Percentiles rank a stretch among this genome's conserved stretches.
These are phyloP conservation scores for Hypoxylon trugodes DNA, from an alignment of 495 filamentous ascomycete genomes.

Conservation along the genomic window DNA sequence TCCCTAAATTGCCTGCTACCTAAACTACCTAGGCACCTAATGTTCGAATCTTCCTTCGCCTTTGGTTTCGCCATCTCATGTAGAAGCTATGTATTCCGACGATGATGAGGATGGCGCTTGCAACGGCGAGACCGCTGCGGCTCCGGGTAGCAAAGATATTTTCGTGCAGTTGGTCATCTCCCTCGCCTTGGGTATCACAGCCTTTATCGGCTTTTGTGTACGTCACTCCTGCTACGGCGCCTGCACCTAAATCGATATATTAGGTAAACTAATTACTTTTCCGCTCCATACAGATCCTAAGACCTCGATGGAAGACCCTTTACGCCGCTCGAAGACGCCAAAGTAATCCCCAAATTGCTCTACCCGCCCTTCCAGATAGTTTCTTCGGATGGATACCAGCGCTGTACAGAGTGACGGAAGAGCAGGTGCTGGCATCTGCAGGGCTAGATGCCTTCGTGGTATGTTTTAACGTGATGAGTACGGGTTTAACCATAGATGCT, in stretches of 20 bases:
- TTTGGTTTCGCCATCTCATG: constrained; percentile 2
- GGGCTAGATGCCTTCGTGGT: constrained; percentile 96
- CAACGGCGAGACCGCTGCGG: constrained; percentile 43
- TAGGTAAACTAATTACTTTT: constrained; percentile 17
- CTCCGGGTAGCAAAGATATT: constrained; percentile 52
- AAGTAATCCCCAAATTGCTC: constrained; percentile 68
- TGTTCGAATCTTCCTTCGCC: neutral
- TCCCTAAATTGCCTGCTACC: neutral
- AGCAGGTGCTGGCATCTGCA: constrained; percentile 87
- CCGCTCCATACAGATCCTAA: constrained; percentile 63
- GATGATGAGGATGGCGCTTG: constrained; percentile 36
- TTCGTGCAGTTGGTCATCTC: constrained; percentile 64
- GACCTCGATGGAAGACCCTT: constrained; percentile 90
- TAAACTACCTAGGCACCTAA: constrained; percentile 21
- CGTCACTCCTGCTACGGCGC: constrained; percentile 15
- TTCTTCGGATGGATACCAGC: constrained; percentile 95
- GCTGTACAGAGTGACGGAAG: constrained; percentile 86
- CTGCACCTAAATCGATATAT: neutral
- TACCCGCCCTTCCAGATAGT: constrained; percentile 85
- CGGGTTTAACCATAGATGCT: constrained; percentile 6
- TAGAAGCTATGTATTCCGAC: constrained; percentile 19
- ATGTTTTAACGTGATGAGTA: constrained; percentile 44
- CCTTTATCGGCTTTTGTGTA: constrained; percentile 64
- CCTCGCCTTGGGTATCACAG: constrained; percentile 57
- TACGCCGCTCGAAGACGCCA: constrained; percentile 88